These are phyloP conservation scores for Chrysosporium keratinophilum DNA, from an alignment of 2,329 filamentous ascomycete genomes.

Conservation along the genomic window DNA sequence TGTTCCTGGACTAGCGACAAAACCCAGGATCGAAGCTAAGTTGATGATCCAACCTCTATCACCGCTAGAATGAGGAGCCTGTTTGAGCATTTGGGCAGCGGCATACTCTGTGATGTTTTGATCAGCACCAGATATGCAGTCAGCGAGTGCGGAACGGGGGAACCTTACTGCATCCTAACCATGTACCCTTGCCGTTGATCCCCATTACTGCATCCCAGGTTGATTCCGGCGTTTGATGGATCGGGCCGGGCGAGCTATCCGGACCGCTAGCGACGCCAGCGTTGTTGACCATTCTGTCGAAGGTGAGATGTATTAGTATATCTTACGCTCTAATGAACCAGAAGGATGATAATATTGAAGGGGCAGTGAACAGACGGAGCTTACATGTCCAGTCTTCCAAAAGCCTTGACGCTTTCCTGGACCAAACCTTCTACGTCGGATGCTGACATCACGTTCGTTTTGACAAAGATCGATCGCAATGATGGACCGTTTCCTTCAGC, in stretches of 20 bases:
- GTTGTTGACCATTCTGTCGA: conserved; percentile 38
- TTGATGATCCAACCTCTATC: conserved; percentile 32
- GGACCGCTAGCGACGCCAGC: conserved; percentile 37
- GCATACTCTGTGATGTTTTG: conserved; percentile 23
- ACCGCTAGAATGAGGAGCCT: conserved; percentile 26
- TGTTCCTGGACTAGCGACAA: conserved; percentile 21
- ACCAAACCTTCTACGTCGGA: conserved; percentile 32
- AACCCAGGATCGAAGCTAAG: conserved; percentile 25
- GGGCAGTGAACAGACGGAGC: conserved; percentile 10
- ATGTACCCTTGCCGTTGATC: conserved; percentile 34
- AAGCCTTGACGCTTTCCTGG: conserved; percentile 25
- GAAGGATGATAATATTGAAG: too few relatives aligned
- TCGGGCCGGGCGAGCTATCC: conserved; percentile 19
- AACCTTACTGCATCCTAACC: conserved; percentile 31
- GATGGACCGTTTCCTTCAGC: background rate
- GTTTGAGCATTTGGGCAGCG: conserved; percentile 31
- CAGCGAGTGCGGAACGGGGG: background rate
- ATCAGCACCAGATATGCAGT: background rate
- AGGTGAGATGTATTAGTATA: background rate
- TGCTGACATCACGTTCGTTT: conserved; percentile 35
- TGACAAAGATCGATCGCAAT: conserved; percentile 31
- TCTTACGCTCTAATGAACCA: too few relatives aligned
- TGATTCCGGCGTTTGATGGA: conserved; percentile 40
- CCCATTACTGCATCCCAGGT: conserved; percentile 36
- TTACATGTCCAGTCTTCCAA: conserved; percentile 38